Percentiles rank a stretch among this genome's conserved stretches.
These are phyloP conservation scores for Ganoderma leucocontextum DNA, from an alignment of 1,284 basidiomycete genomes.

Conservation along the genomic window DNA sequence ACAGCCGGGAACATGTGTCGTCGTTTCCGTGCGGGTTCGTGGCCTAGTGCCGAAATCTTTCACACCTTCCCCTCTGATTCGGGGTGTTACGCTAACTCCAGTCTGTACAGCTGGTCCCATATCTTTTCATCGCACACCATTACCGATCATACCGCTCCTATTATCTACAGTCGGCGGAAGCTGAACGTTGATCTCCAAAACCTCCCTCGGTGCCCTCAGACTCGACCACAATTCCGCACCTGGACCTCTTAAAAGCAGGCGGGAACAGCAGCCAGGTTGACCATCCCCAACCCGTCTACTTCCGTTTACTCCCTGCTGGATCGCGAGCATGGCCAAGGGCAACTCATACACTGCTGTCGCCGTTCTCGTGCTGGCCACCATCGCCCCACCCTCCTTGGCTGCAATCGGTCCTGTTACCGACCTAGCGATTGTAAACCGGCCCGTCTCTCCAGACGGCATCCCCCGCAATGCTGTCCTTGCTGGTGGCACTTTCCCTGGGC, in stretches of 20 bases:
- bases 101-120: background rate
- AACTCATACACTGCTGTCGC: background rate
- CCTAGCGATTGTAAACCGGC: background rate
- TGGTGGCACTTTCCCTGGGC: background rate
- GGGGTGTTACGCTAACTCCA: too few species aligned
- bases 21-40: too few species aligned
- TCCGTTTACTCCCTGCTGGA: background rate
- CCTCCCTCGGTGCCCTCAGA: background rate
- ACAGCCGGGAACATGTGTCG: too few species aligned
- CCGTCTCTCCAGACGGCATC: background rate
- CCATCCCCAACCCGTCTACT: background rate
- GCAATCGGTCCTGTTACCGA: constrained; percentile 1
- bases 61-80: too few species aligned
- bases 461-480: background rate
- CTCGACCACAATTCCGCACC: background rate
- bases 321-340: background rate
- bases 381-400: background rate
- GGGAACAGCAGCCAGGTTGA: background rate
- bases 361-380: background rate
- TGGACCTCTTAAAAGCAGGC: background rate
- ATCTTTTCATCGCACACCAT: background rate
- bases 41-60: too few species aligned
- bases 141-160: background rate
- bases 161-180: background rate
- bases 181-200: background rate